Conservation (phyloP, 169 alveolate species). For the Plasmodium gallinaceum region DNA sequence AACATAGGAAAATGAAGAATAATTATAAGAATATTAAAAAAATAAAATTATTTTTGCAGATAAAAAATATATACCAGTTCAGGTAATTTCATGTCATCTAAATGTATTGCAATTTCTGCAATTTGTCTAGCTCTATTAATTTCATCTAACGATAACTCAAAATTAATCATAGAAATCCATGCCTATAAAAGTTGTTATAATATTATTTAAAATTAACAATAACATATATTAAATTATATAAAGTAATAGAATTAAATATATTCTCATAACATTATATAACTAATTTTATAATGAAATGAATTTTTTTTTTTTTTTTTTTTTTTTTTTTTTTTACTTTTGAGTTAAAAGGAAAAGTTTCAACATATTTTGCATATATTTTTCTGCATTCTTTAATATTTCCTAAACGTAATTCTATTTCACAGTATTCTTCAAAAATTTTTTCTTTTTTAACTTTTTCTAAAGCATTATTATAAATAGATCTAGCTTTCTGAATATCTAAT, state of each 20-base stretch:
- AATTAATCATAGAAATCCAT: slow-evolving; percentile 92
- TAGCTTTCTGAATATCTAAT: slow-evolving; percentile 87
- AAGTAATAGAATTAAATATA: too few relatives aligned
- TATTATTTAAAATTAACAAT: background rate
- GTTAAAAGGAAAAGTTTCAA: slow-evolving; percentile 92
- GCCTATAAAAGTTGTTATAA: too few relatives aligned
- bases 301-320: background rate
- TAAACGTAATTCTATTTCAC: slow-evolving; percentile 94
- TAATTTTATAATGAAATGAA: too few relatives aligned
- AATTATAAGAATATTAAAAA: background rate
- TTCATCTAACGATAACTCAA: slow-evolving; percentile 93
- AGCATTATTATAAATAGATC: slow-evolving; percentile 95
- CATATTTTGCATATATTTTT: slow-evolving; percentile 92
- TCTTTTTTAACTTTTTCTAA: slow-evolving; percentile 94
- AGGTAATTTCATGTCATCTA: slow-evolving; percentile 93
- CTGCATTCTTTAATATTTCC: slow-evolving; percentile 96
- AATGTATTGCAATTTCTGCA: slow-evolving; percentile 91
- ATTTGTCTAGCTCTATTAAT: slow-evolving; percentile 91
- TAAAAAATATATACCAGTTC: slow-evolving; percentile 83
- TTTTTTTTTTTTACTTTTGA: slow-evolving; percentile 80
- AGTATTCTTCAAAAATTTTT: slow-evolving; percentile 93
- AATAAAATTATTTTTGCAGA: background rate
- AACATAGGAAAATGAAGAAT: background rate
- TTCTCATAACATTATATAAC: too few relatives aligned
- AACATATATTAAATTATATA: too few relatives aligned